Percentiles rank a stretch among this genome's conserved stretches.
Conservation (phyloP, 208 protist species). For the Trypanosoma theileri region DNA sequence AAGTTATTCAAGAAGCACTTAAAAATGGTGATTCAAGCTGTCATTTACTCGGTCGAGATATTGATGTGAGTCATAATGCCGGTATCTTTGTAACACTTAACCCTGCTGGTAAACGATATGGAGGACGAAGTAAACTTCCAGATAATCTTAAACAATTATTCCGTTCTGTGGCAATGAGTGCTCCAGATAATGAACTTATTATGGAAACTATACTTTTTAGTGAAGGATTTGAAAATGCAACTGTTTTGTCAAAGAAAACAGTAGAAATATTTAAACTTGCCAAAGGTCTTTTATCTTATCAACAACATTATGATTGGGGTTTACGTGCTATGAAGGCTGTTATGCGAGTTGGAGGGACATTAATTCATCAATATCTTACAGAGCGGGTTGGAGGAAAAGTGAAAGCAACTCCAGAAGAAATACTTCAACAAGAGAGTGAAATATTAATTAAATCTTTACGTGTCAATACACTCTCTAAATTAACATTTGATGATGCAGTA, state of each 20-base stretch:
- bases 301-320: conserved; percentile 99
- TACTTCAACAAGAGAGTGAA: conserved; percentile 88
- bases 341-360: conserved; percentile 88
- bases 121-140: conserved; percentile 97
- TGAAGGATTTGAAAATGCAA: conserved; percentile 96
- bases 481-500: conserved; percentile 94
- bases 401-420: conserved; percentile 49
- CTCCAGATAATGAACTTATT: conserved; percentile 98
- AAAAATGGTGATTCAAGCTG: conserved; percentile 89
- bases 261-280: conserved; percentile 94
- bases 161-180: conserved; percentile 98
- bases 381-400: conserved; percentile 76
- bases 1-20: conserved; percentile 97
- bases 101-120: conserved; percentile 98
- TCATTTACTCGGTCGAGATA: conserved; percentile 88
- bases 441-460: conserved; percentile 97
- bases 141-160: conserved; percentile 99
- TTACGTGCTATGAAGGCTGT: conserved; percentile 98
- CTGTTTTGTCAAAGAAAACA: conserved; percentile 90
- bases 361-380: conserved; percentile 88
- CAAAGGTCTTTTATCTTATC: conserved; percentile 93
- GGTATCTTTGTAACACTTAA: conserved; percentile 99
- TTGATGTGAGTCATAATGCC: conserved; percentile 95
- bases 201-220: conserved; percentile 97
- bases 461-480: conserved; percentile 98